phyloP scores from a whole-genome alignment of 352 stramenopile species.

The Phytophthora hibernalis region DNA sequence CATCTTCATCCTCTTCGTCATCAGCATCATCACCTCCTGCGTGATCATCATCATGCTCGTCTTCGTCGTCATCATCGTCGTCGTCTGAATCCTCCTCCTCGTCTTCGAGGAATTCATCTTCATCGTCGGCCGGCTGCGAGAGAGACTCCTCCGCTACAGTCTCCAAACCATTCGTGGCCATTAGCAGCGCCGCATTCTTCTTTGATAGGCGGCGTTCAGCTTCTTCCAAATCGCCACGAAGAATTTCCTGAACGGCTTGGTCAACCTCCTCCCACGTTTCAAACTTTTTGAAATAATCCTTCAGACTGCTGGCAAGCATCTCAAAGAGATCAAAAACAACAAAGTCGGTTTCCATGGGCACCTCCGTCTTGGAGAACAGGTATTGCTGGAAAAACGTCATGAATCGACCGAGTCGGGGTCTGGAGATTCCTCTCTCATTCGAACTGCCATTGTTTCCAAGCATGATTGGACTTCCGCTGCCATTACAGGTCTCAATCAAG shows the following conservation, averaged over 20 bases:
- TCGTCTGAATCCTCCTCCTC: constrained; percentile 69
- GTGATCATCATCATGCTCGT: constrained; percentile 63
- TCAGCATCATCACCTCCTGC: constrained; percentile 37
- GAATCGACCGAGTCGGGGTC: constrained; percentile 88
- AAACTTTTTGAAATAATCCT: constrained; percentile 75
- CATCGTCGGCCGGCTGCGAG: constrained; percentile 48
- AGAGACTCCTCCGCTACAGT: constrained; percentile 44
- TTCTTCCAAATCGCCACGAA: constrained; percentile 70
- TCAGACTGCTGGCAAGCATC: constrained; percentile 54
- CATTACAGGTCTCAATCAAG: constrained; percentile 90
- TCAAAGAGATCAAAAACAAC: constrained; percentile 88
- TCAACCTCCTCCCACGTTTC: constrained; percentile 86
- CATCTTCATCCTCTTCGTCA: constrained; percentile 83
- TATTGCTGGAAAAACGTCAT: constrained; percentile 96
- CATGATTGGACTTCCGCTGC: constrained; percentile 24
- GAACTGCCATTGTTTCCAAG: constrained; percentile 28
- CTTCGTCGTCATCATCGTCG: constrained; percentile 65
- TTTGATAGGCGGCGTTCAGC: constrained; percentile 71
- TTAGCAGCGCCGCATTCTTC: constrained; percentile 56
- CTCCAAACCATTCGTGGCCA: constrained; percentile 40
- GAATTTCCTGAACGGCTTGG: constrained; percentile 55
- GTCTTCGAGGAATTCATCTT: constrained; percentile 49
- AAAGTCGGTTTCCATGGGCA: constrained; percentile 96
- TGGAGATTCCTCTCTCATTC: constrained; percentile 87
- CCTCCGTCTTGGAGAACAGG: constrained; percentile 94